Conservation (phyloP, 192 early-diverging fungal genomes). For the Rhizophagus sp. region DNA sequence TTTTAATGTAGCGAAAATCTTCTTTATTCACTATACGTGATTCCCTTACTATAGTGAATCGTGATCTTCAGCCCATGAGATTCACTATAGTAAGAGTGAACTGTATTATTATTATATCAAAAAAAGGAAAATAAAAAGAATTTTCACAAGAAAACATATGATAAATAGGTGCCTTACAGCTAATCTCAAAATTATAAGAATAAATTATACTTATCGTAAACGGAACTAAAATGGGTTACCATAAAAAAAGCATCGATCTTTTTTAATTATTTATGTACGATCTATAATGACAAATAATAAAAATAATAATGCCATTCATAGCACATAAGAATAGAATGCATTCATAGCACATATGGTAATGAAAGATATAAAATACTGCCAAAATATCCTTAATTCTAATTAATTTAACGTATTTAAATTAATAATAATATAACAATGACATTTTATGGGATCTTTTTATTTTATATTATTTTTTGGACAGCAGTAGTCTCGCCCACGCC, state of each 20-base stretch:
- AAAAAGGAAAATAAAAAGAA: conserved; percentile 29
- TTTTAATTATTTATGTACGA: conserved; percentile 18
- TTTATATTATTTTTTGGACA: conserved; percentile 31
- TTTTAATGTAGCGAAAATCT: too few species aligned
- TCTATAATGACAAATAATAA: conserved; percentile 28
- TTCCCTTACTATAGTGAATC: too few species aligned
- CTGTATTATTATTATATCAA: conserved; percentile 18
- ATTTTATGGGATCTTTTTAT: conserved; percentile 27
- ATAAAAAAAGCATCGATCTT: conserved; percentile 26
- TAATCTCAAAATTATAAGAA: conserved; percentile 29
- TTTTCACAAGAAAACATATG: conserved; percentile 33
- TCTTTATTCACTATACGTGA: too few species aligned
- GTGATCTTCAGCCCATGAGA: too few species aligned
- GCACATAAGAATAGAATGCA: too few species aligned
- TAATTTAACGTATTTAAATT: conserved; percentile 25
- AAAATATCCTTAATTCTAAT: conserved; percentile 31
- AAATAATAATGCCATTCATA: conserved; percentile 18
- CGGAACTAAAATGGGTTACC: conserved; percentile 27
- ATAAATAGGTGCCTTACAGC: conserved; percentile 25
- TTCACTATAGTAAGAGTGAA: too few species aligned
- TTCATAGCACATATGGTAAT: conserved; percentile 20
- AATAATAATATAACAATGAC: conserved; percentile 31
- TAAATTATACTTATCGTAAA: conserved; percentile 31
- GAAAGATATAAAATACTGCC: conserved; percentile 32
- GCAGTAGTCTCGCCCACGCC: conserved; percentile 32